Percentiles rank a stretch among this genome's conserved stretches.
These are phyloP conservation scores for Fomes fomentarius DNA, from an alignment of 1,284 basidiomycete genomes.

Conservation along the genomic window DNA sequence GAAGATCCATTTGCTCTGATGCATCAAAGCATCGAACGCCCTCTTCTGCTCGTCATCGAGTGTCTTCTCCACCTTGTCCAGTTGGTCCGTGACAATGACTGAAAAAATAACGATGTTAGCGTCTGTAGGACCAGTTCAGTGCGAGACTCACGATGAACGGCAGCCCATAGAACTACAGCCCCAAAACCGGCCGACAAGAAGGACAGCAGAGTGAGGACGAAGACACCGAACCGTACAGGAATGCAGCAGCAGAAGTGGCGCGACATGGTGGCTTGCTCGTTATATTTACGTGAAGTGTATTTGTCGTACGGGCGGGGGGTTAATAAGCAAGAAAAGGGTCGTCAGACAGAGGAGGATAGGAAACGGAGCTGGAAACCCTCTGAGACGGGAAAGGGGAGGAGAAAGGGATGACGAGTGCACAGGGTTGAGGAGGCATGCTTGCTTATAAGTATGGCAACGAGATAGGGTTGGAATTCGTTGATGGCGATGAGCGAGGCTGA, in stretches of 20 bases:
- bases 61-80: constrained; percentile 24
- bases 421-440: constrained; percentile 1
- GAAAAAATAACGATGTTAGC: background rate
- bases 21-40: constrained; percentile 12
- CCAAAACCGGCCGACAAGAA: constrained; percentile 44
- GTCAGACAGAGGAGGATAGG: constrained; percentile 12
- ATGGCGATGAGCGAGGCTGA: constrained; percentile 16
- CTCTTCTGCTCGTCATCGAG: constrained; percentile 25
- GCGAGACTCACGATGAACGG: constrained; percentile 27
- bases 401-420: constrained; percentile 1
- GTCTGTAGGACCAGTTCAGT: constrained; percentile 25
- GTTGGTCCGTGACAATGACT: constrained; percentile 27
- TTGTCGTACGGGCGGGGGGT: constrained; percentile 2
- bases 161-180: constrained; percentile 46
- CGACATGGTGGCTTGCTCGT: constrained; percentile 26
- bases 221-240: constrained; percentile 61
- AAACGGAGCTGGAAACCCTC: constrained; percentile 8
- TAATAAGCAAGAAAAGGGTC: constrained; percentile 12
- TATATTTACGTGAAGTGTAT: background rate
- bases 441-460: constrained; percentile 2
- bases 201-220: constrained; percentile 54
- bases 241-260: constrained; percentile 61
- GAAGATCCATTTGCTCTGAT: constrained; percentile 41
- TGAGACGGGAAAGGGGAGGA: constrained; percentile 10
- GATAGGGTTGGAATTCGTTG: constrained; percentile 11